These are phyloP conservation scores for Clohesyomyces aquaticus DNA, from an alignment of 495 filamentous ascomycete genomes.

Conservation along the genomic window DNA sequence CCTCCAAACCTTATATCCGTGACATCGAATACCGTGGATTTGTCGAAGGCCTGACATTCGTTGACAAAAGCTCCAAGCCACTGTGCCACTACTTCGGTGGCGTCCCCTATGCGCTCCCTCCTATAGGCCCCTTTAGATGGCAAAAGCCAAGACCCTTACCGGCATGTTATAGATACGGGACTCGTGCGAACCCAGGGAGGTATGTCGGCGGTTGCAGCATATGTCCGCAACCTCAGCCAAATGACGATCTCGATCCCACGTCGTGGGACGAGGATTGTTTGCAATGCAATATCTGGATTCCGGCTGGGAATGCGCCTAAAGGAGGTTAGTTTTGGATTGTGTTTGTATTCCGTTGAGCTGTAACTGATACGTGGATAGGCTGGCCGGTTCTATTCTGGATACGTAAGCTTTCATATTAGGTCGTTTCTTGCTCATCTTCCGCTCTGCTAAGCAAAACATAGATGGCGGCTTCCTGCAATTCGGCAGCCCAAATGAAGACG, in stretches of 20 bases:
- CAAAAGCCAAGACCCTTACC: slow-evolving; percentile 50
- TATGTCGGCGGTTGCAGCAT: slow-evolving; percentile 47
- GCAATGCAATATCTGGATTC: slow-evolving; percentile 53
- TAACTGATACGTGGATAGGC: slow-evolving; percentile 23
- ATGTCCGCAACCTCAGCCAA: slow-evolving; percentile 53
- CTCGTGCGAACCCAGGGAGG: slow-evolving; percentile 43
- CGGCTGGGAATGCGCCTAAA: slow-evolving; percentile 39
- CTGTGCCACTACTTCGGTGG: slow-evolving; percentile 50
- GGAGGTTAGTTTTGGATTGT: slow-evolving; percentile 27
- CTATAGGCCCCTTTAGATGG: slow-evolving; percentile 50
- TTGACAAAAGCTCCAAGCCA: slow-evolving; percentile 25
- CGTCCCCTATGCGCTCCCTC: slow-evolving; percentile 55
- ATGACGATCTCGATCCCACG: slow-evolving; percentile 21
- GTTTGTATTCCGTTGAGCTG: not conserved
- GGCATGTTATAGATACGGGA: slow-evolving; percentile 47
- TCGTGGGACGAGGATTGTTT: slow-evolving; percentile 55
- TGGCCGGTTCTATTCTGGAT: slow-evolving; percentile 52
- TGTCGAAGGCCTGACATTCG: slow-evolving; percentile 40
- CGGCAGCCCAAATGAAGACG: slow-evolving; percentile 53
- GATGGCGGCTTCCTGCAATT: slow-evolving; percentile 65
- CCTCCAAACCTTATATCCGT: slow-evolving; percentile 31
- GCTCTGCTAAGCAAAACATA: slow-evolving; percentile 1
- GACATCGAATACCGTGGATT: slow-evolving; percentile 39
- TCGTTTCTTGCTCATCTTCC: not conserved
- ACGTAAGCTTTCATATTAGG: slow-evolving; percentile 29